phyloP scores from a whole-genome alignment of 2,329 filamentous ascomycete genomes.

The Pseudogymnoascus sp. region DNA sequence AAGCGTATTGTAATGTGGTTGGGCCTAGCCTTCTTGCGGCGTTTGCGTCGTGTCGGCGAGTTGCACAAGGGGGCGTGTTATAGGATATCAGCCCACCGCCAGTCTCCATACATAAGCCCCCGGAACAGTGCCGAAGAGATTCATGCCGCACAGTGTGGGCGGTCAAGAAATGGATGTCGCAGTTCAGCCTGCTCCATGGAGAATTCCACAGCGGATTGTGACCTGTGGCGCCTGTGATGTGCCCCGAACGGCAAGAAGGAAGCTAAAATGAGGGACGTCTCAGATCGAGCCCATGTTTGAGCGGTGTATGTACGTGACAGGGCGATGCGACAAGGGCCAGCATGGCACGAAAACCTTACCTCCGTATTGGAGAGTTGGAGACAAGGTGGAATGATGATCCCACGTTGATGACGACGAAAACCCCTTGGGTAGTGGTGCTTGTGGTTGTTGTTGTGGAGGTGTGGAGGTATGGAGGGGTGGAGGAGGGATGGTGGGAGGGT shows the following conservation, averaged over 20 bases:
- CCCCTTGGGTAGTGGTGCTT: background rate
- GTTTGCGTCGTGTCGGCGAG: constrained; percentile 3
- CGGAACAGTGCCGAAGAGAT: background rate
- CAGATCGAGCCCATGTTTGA: constrained; percentile 7
- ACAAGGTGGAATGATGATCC: background rate
- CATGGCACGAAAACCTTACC: constrained; percentile 1
- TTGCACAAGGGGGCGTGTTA: background rate
- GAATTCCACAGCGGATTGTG: constrained; percentile 4
- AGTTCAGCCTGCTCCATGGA: background rate
- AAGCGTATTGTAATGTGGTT: background rate
- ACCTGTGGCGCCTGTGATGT: background rate
- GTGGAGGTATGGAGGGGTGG: too few species aligned
- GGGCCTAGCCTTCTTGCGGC: constrained; percentile 1
- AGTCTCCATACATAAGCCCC: background rate
- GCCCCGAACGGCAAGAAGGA: constrained; percentile 4
- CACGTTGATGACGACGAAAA: background rate
- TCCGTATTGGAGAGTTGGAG: constrained; percentile 1
- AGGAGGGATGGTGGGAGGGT: background rate
- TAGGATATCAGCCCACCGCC: background rate
- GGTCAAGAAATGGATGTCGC: constrained; percentile 6
- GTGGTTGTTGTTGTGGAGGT: background rate
- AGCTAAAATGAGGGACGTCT: constrained; percentile 8
- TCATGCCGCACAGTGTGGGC: background rate
- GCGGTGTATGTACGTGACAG: constrained; percentile 5
- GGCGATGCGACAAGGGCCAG: constrained; percentile 1